Conservation (phyloP, 331 rosid species). For the Malus hybrid region DNA sequence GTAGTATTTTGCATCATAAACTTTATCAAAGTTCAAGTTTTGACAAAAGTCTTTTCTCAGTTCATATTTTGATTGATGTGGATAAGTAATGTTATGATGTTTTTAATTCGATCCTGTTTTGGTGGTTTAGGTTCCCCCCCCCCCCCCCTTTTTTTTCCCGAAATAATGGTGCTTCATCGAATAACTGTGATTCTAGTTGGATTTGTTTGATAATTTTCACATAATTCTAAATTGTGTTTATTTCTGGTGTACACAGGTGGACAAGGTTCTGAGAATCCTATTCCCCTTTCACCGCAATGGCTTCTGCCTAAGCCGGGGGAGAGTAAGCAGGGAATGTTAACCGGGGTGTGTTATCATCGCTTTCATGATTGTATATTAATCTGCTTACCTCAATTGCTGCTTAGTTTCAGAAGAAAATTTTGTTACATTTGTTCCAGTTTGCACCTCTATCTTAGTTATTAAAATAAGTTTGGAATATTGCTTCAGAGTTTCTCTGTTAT, state of each 20-base stretch:
- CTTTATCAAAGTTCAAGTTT: background rate
- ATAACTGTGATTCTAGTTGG: background rate
- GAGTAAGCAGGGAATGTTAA: conserved; percentile 65
- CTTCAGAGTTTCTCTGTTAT: background rate
- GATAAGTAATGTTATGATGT: background rate
- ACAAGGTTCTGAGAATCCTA: conserved; percentile 69
- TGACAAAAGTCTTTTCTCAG: background rate
- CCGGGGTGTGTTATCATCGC: conserved; percentile 54
- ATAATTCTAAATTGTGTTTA: background rate
- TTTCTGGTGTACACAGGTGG: conserved; percentile 45
- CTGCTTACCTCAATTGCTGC: background rate
- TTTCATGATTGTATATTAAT: background rate
- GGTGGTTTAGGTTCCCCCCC: background rate
- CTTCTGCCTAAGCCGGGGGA: conserved; percentile 85
- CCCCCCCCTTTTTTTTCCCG: too few relatives aligned
- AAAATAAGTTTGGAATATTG: background rate
- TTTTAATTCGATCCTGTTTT: background rate
- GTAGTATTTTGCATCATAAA: background rate
- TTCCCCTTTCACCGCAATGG: conserved; percentile 98
- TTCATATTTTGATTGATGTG: background rate
- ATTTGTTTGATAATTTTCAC: background rate
- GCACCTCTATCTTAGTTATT: background rate
- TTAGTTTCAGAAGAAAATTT: background rate
- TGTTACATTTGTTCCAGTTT: background rate
- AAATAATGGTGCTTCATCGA: background rate